Evolutionary conservation across 148 eudicot species (phyloP).

Genomic region (Diospyros lotus): DNA sequence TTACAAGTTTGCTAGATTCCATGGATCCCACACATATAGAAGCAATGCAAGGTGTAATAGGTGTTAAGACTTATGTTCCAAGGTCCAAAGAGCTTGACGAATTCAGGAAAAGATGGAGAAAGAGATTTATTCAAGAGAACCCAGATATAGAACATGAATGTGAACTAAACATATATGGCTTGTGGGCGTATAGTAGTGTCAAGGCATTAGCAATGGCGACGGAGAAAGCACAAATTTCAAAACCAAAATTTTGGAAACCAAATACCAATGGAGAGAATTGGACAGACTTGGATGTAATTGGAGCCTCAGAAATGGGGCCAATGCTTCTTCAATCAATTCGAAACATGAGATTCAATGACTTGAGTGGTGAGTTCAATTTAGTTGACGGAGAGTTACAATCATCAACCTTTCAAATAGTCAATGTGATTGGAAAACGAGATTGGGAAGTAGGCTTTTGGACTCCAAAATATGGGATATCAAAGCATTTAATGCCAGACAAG

Average conservation of each 20-base stretch:
- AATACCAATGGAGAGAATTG: not conserved
- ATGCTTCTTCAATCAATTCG: conserved; percentile 27
- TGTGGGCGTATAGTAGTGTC: conserved; percentile 63
- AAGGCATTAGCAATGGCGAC: conserved; percentile 53
- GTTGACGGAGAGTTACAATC: conserved; percentile 11
- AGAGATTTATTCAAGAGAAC: too few species aligned
- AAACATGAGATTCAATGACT: conserved; percentile 20
- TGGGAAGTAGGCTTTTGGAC: conserved; percentile 56
- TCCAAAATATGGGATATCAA: conserved; percentile 31
- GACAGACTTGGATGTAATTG: conserved; percentile 40
- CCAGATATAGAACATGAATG: too few species aligned
- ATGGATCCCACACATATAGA: too few species aligned
- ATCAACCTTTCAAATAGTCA: not conserved
- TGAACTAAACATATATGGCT: conserved; percentile 22
- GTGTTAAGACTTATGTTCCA: too few species aligned
- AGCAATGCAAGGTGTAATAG: too few species aligned
- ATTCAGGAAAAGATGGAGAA: too few species aligned
- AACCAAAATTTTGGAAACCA: conserved; percentile 20
- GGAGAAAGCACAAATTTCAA: conserved; percentile 22
- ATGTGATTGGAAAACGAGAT: conserved; percentile 31
- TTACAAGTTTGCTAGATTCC: too few species aligned
- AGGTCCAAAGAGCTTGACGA: too few species aligned
- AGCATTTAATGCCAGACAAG: not conserved
- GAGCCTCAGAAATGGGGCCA: conserved; percentile 44
- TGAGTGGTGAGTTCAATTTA: conserved; percentile 17